Base-by-base conservation (phyloP, 176 grass and related monocot genomes). In the Oryza glumipatula region DNA sequence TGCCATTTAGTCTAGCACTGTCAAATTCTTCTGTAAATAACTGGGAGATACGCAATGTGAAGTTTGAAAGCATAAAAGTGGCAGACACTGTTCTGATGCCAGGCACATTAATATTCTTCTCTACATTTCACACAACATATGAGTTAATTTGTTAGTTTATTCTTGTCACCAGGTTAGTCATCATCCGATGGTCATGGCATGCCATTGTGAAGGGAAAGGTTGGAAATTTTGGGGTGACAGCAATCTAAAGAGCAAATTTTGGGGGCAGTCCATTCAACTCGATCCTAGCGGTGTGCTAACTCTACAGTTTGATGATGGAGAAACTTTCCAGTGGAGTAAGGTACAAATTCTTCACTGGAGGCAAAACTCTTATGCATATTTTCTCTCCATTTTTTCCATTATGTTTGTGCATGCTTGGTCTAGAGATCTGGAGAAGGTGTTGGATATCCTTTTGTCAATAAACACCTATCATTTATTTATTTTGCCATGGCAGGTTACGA, bases 171-270 rank as follows among this genome's bases (percentile, higher is more conserved):
- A 95, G 96, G 93, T 98, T 73, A 95, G 96, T 78, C 93, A 98
- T 76, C 96, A 95, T 88, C 96, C 96, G 33, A 98, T 90, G 89
- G 87, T 91, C 32, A 88, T 95, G 83, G 96, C 96, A 67, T 95
- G 87, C 83, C 93, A 93, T 83, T 95, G 96, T 78, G 89, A 94
- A 90, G 96, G 96, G 51, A 95, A 81, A 90, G 93, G 93, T 66
- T 98, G 93, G 93, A 98, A 90, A 92, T 98, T 95, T 78, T 95
- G 91, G 91, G 93, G 89, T 15, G 89, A 95, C 68, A 93, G 89
- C 88, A 93, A 98, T 64, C 85, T 95, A 13, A 94, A 87, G 84
- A 88, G 80, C 81, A 98, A 94, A 94, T 95, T 95, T 81, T 94
- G 94, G 94, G 94, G 94, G 26, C 94, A 97, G 79, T 91, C 90